Evolutionary conservation across 768 basidiomycete genomes (phyloP).

Genomic region (Flagelloscypha sp.): DNA sequence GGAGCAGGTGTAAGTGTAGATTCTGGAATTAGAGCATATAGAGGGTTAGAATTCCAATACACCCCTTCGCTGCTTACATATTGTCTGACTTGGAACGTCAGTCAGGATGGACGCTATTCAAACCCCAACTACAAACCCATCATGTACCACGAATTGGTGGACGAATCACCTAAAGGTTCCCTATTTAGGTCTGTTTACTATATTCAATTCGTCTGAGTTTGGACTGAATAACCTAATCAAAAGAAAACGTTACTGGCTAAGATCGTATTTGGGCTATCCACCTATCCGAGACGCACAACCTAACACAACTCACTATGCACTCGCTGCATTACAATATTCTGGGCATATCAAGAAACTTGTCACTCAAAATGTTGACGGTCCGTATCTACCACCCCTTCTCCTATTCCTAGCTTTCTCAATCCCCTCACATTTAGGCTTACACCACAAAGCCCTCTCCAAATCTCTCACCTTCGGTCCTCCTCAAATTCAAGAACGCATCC

Average conservation of each 20-base stretch:
- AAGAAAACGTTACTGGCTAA: conserved; percentile 37
- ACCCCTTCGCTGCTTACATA: too few relatives aligned
- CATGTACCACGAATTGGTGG: conserved; percentile 79
- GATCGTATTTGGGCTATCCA: conserved; percentile 79
- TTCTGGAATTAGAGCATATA: conserved; percentile 91
- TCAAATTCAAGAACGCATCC: conserved; percentile 35
- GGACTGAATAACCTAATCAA: background rate
- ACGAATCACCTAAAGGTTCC: conserved; percentile 57
- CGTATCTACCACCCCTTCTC: too few relatives aligned
- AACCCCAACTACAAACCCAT: conserved; percentile 84
- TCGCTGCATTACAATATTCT: conserved; percentile 74
- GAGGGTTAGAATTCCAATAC: conserved; percentile 53
- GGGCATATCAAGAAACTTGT: conserved; percentile 54
- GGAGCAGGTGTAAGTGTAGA: conserved; percentile 95
- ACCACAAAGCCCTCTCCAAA: conserved; percentile 63
- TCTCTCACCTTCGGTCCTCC: conserved; percentile 29
- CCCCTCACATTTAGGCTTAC: too few relatives aligned
- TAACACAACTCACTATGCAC: conserved; percentile 82
- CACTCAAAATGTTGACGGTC: conserved; percentile 78
- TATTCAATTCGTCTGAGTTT: conserved; percentile 2
- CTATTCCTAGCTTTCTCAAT: too few relatives aligned
- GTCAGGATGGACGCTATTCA: conserved; percentile 75
- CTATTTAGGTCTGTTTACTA: conserved; percentile 51
- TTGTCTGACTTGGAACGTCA: too few relatives aligned
- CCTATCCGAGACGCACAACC: conserved; percentile 76